Percentiles rank a stretch among this genome's conserved stretches.
Evolutionary conservation across 371 early-diverging fungal species (phyloP).

Genomic region (Zopfochytrium polystomum): DNA sequence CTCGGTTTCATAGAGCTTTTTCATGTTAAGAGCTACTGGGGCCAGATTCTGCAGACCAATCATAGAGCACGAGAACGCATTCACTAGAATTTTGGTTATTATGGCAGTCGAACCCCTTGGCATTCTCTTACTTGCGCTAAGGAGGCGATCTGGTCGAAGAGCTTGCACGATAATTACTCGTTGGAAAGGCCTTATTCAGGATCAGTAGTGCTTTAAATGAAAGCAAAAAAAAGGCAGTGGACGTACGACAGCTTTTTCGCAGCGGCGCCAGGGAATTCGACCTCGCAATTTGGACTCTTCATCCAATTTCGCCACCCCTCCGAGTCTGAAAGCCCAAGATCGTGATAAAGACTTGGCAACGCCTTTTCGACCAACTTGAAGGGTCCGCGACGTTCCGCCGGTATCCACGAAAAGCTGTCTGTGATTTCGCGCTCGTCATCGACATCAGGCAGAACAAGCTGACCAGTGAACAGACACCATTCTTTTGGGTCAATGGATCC

Average conservation of each 20-base stretch:
- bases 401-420: too few relatives aligned
- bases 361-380: too few relatives aligned
- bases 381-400: too few relatives aligned
- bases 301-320: constrained; percentile 47
- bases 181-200: constrained; percentile 44
- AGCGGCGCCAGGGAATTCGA: constrained; percentile 21
- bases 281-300: constrained; percentile 34
- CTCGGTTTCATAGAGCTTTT: constrained; percentile 35
- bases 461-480: constrained; percentile 46
- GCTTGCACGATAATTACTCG: constrained; percentile 46
- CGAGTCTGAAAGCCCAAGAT: constrained; percentile 26
- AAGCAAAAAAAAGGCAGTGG: neutral
- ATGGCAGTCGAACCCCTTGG: neutral
- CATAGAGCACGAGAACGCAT: constrained; percentile 36
- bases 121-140: constrained; percentile 48
- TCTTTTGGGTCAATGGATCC: constrained; percentile 43
- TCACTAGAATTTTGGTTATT: constrained; percentile 23
- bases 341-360: constrained; percentile 26
- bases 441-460: constrained; percentile 25
- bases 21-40: constrained; percentile 34
- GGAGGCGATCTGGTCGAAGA: constrained; percentile 48
- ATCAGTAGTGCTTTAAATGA: neutral
- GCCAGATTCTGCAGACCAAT: constrained; percentile 38
- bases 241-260: constrained; percentile 33
- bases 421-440: too few relatives aligned